Conservation (phyloP, 2,329 filamentous ascomycete genomes). For the Talaromyces piceae region DNA sequence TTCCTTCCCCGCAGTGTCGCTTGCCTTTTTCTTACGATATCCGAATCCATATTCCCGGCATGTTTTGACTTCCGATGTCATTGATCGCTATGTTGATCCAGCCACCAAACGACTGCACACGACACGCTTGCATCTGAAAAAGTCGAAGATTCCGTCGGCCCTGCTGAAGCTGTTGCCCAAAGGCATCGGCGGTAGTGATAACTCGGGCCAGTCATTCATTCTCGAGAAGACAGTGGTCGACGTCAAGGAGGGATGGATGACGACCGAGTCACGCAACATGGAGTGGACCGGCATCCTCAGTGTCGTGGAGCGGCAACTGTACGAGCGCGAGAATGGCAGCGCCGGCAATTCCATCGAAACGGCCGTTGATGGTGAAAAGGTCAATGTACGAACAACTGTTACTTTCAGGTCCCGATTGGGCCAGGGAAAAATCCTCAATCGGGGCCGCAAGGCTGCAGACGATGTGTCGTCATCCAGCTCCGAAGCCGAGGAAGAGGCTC, state of each 20-base stretch:
- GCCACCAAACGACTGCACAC: conserved; percentile 54
- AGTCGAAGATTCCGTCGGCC: conserved; percentile 54
- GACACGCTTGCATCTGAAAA: conserved; percentile 55
- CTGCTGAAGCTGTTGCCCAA: conserved; percentile 56
- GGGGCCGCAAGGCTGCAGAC: conserved; percentile 26
- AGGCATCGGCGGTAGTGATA: conserved; percentile 50
- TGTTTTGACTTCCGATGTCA: conserved; percentile 60
- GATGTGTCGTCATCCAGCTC: conserved; percentile 25
- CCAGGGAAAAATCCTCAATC: conserved; percentile 45
- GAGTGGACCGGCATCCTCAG: conserved; percentile 60
- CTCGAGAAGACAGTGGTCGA: conserved; percentile 57
- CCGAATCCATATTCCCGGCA: conserved; percentile 60
- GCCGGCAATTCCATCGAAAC: conserved; percentile 14
- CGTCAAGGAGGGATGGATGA: conserved; percentile 57
- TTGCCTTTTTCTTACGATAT: conserved; percentile 63
- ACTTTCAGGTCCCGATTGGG: conserved; percentile 55
- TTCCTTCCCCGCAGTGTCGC: conserved; percentile 57
- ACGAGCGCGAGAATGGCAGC: conserved; percentile 38
- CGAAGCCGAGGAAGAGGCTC: conserved; percentile 43
- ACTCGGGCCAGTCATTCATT: conserved; percentile 55
- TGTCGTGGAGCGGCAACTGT: conserved; percentile 55
- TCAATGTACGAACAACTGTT: conserved; percentile 54
- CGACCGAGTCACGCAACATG: conserved; percentile 56
- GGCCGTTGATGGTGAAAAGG: conserved; percentile 30
- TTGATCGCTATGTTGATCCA: conserved; percentile 55